Evolutionary conservation across 306 rosid genomes (phyloP).

Genomic region (Rosa persica): DNA sequence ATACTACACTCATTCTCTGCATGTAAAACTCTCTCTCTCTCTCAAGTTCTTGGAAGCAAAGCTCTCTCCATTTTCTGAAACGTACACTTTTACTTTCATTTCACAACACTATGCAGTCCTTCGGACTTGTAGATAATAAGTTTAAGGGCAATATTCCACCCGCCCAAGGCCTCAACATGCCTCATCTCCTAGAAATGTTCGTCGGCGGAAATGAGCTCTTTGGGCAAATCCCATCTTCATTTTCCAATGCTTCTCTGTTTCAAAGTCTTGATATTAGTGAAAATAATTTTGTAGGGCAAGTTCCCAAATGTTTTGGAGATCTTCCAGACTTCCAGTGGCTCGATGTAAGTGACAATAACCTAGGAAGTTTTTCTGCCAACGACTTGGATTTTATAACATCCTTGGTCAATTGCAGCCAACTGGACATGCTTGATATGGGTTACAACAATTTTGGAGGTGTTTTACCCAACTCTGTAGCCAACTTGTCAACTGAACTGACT

Average conservation of each 20-base stretch:
- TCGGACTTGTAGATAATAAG: constrained; percentile 25
- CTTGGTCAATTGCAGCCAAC: neutral
- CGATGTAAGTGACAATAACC: neutral
- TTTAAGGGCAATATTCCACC: constrained; percentile 42
- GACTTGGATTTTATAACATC: neutral
- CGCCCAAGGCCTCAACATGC: constrained; percentile 10
- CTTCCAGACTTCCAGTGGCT: neutral
- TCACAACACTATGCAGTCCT: no score
- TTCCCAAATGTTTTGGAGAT: neutral
- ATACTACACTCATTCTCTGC: no score
- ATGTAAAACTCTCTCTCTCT: no score
- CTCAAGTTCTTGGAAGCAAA: no score
- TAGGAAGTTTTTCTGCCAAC: neutral
- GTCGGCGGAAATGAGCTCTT: constrained; percentile 17
- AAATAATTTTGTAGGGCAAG: neutral
- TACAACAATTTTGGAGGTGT: neutral
- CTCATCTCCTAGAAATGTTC: constrained; percentile 31
- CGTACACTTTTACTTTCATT: no score
- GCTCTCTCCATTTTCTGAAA: no score
- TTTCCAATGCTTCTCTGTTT: neutral
- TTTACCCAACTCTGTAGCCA: neutral
- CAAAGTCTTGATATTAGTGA: no score
- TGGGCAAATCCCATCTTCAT: neutral
- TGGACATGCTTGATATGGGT: neutral
- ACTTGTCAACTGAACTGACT: neutral